Conservation (phyloP, 2,329 filamentous ascomycete genomes). For the Ambrosiella xylebori region DNA sequence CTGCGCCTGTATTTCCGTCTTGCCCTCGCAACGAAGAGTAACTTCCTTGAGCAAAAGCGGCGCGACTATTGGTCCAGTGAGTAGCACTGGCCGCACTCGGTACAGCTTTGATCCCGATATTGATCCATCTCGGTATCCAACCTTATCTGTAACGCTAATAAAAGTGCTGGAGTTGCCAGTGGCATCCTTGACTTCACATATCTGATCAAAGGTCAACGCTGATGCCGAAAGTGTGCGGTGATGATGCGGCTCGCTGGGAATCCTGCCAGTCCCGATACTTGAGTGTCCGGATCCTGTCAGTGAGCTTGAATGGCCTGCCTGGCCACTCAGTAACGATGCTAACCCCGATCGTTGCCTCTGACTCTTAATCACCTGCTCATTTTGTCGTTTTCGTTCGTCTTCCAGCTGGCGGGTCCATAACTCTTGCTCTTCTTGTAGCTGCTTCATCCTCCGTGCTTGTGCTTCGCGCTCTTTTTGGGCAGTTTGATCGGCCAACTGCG, state of each 20-base stretch:
- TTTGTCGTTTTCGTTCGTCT: conserved; percentile 52
- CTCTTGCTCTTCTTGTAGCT: conserved; percentile 50
- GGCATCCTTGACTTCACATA: conserved; percentile 44
- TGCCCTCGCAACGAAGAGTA: conserved; percentile 37
- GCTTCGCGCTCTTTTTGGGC: conserved; percentile 36
- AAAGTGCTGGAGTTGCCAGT: conserved; percentile 50
- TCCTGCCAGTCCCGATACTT: no score
- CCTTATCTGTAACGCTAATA: conserved; percentile 52
- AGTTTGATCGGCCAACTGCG: conserved; percentile 44
- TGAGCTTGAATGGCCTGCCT: conserved; percentile 13
- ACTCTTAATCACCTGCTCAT: conserved; percentile 43
- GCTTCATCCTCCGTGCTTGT: conserved; percentile 35
- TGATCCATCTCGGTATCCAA: conserved; percentile 35
- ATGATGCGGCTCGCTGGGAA: no score
- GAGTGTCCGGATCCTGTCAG: no score
- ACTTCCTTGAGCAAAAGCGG: conserved; percentile 61
- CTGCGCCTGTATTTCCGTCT: conserved; percentile 48
- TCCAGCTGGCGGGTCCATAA: conserved; percentile 54
- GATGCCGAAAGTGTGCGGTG: conserved; percentile 16
- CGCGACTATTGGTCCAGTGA: conserved; percentile 36
- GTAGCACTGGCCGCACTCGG: conserved; percentile 51
- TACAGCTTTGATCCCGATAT: conserved; percentile 52
- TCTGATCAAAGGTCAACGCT: conserved; percentile 47
- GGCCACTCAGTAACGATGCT: conserved; percentile 19
- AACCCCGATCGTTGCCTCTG: neutral